Evolutionary conservation across 495 filamentous ascomycete genomes (phyloP).

Genomic region (Thermochaetoides thermophila): DNA sequence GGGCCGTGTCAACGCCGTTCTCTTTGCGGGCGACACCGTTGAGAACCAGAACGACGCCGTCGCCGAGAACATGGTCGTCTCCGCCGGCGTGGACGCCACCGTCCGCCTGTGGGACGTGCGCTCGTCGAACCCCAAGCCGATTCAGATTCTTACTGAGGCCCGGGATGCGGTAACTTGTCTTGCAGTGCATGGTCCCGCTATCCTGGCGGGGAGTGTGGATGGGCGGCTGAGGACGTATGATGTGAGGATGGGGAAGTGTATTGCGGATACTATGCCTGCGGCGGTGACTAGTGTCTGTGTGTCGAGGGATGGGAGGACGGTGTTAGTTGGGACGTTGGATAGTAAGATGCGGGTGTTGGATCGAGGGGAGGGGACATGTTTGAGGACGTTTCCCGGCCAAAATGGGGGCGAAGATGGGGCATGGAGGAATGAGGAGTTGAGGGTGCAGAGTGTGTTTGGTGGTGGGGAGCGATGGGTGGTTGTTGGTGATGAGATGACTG

Average conservation of each 20-base stretch:
- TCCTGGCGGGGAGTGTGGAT: constrained; percentile 70
- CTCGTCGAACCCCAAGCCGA: constrained; percentile 44
- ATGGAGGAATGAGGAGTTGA: constrained; percentile 52
- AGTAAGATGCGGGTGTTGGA: constrained; percentile 70
- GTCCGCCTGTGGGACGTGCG: constrained; percentile 78
- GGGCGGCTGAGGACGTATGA: constrained; percentile 76
- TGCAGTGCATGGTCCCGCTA: constrained; percentile 37
- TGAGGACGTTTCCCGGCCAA: too few species aligned
- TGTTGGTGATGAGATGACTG: constrained; percentile 58
- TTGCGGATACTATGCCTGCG: constrained; percentile 56
- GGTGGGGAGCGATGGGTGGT: constrained; percentile 63
- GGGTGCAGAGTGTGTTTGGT: constrained; percentile 58
- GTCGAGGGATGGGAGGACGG: constrained; percentile 53
- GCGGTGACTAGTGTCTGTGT: constrained; percentile 54
- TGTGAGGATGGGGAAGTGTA: constrained; percentile 60
- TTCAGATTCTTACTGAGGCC: constrained; percentile 68
- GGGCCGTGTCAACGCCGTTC: constrained; percentile 58
- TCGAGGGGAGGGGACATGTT: constrained; percentile 50
- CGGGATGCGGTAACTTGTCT: constrained; percentile 58
- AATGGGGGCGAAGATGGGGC: constrained; percentile 42
- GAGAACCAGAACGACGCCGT: too few species aligned
- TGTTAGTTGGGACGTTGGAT: constrained; percentile 67
- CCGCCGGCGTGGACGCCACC: constrained; percentile 65
- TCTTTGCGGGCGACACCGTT: constrained; percentile 61
- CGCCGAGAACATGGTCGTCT: constrained; percentile 55